Percentiles rank a stretch among this genome's conserved stretches.
These are phyloP conservation scores for Entophlyctis luteolus DNA, from an alignment of 192 early-diverging fungal species.

Conservation along the genomic window DNA sequence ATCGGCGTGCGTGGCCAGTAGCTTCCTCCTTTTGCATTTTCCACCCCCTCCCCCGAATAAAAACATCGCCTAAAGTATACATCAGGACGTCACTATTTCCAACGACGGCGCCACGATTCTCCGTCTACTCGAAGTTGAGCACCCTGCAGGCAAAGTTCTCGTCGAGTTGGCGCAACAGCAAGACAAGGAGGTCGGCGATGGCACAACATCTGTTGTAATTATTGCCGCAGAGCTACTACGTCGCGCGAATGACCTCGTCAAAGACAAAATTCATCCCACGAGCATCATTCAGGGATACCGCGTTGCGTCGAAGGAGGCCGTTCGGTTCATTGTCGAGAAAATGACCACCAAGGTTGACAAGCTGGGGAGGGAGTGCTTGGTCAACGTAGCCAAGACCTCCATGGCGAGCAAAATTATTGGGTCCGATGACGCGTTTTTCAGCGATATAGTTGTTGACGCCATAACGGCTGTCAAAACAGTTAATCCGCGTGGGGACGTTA, in stretches of 20 bases:
- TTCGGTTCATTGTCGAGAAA: constrained; percentile 95
- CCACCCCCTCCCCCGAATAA: not conserved
- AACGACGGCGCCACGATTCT: constrained; percentile 99
- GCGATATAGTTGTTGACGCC: constrained; percentile 90
- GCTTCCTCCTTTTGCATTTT: not conserved
- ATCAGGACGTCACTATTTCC: constrained; percentile 94
- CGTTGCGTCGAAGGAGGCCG: constrained; percentile 93
- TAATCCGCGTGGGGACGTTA: constrained; percentile 75
- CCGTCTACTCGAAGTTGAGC: constrained; percentile 94
- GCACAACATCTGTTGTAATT: constrained; percentile 98
- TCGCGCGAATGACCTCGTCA: constrained; percentile 94
- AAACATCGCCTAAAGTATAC: not conserved
- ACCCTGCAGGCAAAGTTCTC: constrained; percentile 90
- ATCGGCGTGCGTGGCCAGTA: constrained; percentile 86
- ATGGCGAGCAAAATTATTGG: constrained; percentile 99
- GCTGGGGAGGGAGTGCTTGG: constrained; percentile 84
- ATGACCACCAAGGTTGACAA: constrained; percentile 93
- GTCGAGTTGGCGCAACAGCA: constrained; percentile 99
- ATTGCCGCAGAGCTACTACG: constrained; percentile 95
- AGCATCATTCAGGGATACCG: constrained; percentile 97
- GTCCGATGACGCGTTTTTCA: constrained; percentile 92
- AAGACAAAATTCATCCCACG: constrained; percentile 98
- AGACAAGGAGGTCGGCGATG: constrained; percentile 99
- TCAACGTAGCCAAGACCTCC: constrained; percentile 96
- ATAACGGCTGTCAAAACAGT: constrained; percentile 87